Conservation (phyloP, 345 rosid genomes). For the Passiflora organensis region DNA sequence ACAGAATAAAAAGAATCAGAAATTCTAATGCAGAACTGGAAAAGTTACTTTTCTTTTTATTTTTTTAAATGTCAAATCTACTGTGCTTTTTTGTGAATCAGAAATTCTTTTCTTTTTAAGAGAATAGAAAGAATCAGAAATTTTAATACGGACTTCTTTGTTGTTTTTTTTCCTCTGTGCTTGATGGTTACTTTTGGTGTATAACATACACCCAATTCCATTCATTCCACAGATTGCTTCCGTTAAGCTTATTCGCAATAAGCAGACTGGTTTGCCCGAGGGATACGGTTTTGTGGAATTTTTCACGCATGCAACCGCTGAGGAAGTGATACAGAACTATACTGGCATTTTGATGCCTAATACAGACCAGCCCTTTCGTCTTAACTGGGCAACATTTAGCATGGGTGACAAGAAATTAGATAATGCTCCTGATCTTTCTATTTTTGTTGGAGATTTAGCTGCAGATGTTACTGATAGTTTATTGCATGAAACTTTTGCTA, state of each 20-base stretch:
- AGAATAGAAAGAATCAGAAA: background rate
- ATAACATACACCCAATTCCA: constrained; percentile 1
- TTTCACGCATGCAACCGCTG: constrained; percentile 71
- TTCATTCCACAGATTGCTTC: constrained; percentile 57
- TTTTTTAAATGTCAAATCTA: background rate
- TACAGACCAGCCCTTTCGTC: constrained; percentile 82
- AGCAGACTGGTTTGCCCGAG: constrained; percentile 79
- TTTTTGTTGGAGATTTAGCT: constrained; percentile 93
- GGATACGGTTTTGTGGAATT: constrained; percentile 97
- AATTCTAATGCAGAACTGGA: background rate
- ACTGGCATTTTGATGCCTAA: constrained; percentile 64
- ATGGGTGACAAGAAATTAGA: constrained; percentile 82
- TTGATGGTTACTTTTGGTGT: background rate
- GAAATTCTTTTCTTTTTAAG: background rate
- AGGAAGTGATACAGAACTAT: constrained; percentile 72
- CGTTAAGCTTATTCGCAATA: constrained; percentile 86
- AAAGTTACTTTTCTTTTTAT: too few relatives aligned
- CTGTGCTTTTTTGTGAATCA: background rate
- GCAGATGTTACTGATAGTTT: constrained; percentile 81
- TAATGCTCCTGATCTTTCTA: constrained; percentile 82
- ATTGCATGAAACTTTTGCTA: constrained; percentile 67
- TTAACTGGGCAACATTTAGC: constrained; percentile 97
- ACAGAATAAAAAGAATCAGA: background rate
- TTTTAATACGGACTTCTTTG: background rate
- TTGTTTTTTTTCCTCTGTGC: background rate